A percentile compares a stretch with the other conserved stretches of the same genome.
Evolutionary conservation across 108 stramenopile genomes (phyloP).

Genomic region (Cyclotella baltica): DNA sequence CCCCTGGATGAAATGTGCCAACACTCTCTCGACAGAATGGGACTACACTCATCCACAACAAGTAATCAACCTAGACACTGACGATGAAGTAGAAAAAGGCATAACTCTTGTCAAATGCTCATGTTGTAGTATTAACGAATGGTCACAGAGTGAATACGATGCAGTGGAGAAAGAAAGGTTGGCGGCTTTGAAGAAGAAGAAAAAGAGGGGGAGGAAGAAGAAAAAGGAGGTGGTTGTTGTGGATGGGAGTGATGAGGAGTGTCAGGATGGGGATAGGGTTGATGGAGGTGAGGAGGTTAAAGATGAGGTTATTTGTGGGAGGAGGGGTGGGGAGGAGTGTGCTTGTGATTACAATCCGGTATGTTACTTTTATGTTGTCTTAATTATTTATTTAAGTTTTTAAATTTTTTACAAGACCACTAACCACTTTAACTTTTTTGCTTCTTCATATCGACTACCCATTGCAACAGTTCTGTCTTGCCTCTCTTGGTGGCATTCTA

Average conservation of each 20-base stretch:
- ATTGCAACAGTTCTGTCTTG: conserved; percentile 60
- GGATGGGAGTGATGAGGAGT: not conserved
- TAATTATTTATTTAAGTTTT: not conserved
- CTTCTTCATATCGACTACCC: not conserved
- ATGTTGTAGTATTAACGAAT: conserved; percentile 43
- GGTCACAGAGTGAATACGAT: conserved; percentile 33
- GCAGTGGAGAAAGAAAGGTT: conserved; percentile 15
- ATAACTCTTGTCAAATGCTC: conserved; percentile 15
- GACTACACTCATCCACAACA: not conserved
- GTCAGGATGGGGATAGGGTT: not conserved
- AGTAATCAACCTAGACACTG: not conserved
- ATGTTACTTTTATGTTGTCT: not conserved
- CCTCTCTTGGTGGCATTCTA: conserved; percentile 73
- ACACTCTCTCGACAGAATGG: conserved; percentile 7
- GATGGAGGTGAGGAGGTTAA: not conserved
- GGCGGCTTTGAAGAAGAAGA: conserved; percentile 34
- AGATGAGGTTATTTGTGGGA: conserved; percentile 24
- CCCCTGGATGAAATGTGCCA: conserved; percentile 65
- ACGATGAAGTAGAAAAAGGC: not conserved
- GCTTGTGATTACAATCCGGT: conserved; percentile 70
- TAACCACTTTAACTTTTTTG: not conserved
- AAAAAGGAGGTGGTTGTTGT: not conserved
- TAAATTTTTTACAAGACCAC: not conserved
- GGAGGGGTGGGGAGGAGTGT: conserved; percentile 21
- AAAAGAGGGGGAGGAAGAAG: conserved; percentile 30